Evolutionary conservation across 140 eudicot species (phyloP), one percentile per base, ranked within the genome.

Genomic region (Flaveria floridana): DNA sequence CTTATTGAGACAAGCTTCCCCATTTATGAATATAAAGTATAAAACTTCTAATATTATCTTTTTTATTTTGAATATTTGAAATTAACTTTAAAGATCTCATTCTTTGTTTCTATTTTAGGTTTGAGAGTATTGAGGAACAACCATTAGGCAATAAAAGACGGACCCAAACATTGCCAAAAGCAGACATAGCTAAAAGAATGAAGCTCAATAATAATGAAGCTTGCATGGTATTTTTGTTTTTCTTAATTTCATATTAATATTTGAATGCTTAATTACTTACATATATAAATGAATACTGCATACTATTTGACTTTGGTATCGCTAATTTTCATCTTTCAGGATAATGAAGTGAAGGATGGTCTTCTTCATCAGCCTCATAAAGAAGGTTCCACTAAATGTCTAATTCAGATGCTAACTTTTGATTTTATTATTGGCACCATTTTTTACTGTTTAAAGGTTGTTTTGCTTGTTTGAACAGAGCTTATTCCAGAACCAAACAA

Each of bases 1-100:
- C 80, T 70, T 92, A 75, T 78, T 92, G 65, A 86, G 92, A 67
- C 96, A 88, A 81, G 96, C 98, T 68, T 76, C 98, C 15, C 96
- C 98, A 3, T 89, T 44, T 52, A 85, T 87, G 82, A 84, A 89
- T 69, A 92, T 92, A 72, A 92, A 88, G 98, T 89, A 82, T 41
- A 81, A 5, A 58, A 48, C 14, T 57, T 56, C 10, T 53, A 2
- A 2, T 64, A 16, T 30, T 53, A 46, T 57, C 10, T 34, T 42
- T 44, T 8, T 47, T 9, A 3, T 12, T 26, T 72, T 66, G 6
- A 66, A 37, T 16, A 46, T 20, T 47, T 58, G 48, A 65, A 56
- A 42, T 55, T n/a, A 56, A 50, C 14, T 70, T 23, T 9, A 28
- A 74, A 46, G 25, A 74, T 68, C 71, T 70, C 2, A 68, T 80